Base-by-base conservation (phyloP, 2,329 filamentous ascomycete species). In the Diaporthe caulivora region DNA sequence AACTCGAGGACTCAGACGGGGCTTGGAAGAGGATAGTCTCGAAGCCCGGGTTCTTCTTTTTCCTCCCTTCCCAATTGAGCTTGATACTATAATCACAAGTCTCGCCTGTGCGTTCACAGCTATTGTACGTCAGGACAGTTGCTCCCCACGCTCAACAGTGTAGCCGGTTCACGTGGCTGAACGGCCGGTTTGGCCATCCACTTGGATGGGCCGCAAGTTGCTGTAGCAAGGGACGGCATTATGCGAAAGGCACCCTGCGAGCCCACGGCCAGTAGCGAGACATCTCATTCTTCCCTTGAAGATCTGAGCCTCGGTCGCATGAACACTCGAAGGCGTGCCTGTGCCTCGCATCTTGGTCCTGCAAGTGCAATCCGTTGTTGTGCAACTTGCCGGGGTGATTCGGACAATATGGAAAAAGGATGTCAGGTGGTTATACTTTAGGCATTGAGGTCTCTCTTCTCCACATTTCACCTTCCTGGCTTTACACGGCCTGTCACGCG, bases 61-160 rank as follows among this genome's bases (percentile, higher is more conserved):
- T 87, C 72, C 93, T 89, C 6, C 93, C 93, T 74, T 93, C 92
- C 94, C 94, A 96, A 78, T 95, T 95, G 76, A 96, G 84, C 42
- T 93, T 89, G 77, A 96, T 93, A 78, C 91, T 94, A 81, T 95
- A 96, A 82, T 97, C 94, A 84, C 94, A 97, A 60, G 85, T 84
- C 80, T 95, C 93, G 75, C 91, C 91, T 76, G 92, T 91, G 75
- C 91, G 91, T 78, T 91, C 87, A 82, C 94, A 96, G 79, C 86
- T 87, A 70, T 40, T 21, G 34, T 7, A 29, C 40, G 49, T 75
- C 40, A 73, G 73, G 26, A 47, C 24, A n/a, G 13, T 18, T 47
- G 29, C 67, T 34, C 24, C 40, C 18, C 51, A 65, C 24, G 37
- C 54, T 69, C 37, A 37, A 17, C 4, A 31, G 34, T 18, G 21